Percentiles rank a stretch among this genome's conserved stretches.
These are phyloP conservation scores for Podospora fimiseda DNA, from an alignment of 495 filamentous ascomycete genomes.

Conservation along the genomic window DNA sequence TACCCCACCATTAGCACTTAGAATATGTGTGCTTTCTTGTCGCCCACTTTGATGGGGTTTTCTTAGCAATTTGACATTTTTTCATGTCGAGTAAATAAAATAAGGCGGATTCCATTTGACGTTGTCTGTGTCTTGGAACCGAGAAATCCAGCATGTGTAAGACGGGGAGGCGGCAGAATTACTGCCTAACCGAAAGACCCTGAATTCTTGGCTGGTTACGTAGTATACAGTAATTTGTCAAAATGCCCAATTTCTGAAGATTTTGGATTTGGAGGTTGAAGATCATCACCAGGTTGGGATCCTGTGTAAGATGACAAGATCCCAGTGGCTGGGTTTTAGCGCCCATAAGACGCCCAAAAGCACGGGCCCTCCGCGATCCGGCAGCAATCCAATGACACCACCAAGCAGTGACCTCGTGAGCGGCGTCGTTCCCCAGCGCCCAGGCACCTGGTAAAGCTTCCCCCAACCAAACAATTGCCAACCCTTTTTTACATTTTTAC, in stretches of 20 bases:
- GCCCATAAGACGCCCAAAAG: background rate
- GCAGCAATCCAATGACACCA: background rate
- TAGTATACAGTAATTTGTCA: too few species aligned
- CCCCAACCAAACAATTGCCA: too few species aligned
- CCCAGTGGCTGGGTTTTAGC: background rate
- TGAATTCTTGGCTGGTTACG: background rate
- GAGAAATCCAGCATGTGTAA: too few species aligned
- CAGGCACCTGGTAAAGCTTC: too few species aligned
- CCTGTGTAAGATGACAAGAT: background rate
- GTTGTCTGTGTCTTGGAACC: too few species aligned
- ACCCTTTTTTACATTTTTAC: background rate
- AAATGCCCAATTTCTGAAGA: too few species aligned
- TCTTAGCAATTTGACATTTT: background rate
- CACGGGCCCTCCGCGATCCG: background rate
- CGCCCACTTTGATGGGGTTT: background rate
- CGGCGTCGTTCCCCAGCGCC: background rate
- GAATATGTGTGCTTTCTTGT: background rate
- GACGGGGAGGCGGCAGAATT: background rate
- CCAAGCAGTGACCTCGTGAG: background rate
- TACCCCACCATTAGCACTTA: conserved; percentile 12
- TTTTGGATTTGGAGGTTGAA: background rate
- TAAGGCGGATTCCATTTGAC: too few species aligned
- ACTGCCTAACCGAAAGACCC: background rate
- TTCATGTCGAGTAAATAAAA: too few species aligned
- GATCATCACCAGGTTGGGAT: too few species aligned